Percentiles rank a stretch among this genome's conserved stretches.
These are phyloP conservation scores for Penicillium brasilianum DNA, from an alignment of 2,329 filamentous ascomycete species.

Conservation along the genomic window DNA sequence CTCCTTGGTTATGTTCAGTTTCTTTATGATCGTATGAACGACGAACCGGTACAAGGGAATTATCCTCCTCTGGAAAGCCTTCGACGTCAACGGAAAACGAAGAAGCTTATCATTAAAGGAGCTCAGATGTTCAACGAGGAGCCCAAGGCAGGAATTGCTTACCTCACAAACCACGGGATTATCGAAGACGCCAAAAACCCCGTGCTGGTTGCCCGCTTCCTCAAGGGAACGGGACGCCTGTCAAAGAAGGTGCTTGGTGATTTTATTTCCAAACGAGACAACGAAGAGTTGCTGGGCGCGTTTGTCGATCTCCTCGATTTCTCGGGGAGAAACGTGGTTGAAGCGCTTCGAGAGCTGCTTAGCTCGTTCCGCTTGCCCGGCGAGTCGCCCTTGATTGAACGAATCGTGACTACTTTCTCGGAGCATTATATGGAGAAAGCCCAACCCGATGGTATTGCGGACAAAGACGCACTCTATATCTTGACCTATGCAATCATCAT, in stretches of 20 bases:
- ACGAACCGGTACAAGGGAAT: constrained; percentile 66
- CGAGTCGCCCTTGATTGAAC: constrained; percentile 89
- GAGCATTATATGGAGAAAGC: constrained; percentile 79
- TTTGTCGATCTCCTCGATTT: constrained; percentile 93
- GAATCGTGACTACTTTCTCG: constrained; percentile 85
- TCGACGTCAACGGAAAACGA: constrained; percentile 74
- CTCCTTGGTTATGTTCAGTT: constrained; percentile 90
- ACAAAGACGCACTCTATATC: constrained; percentile 87
- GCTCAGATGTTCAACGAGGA: constrained; percentile 93
- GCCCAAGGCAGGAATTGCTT: constrained; percentile 86
- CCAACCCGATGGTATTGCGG: constrained; percentile 74
- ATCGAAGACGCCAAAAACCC: constrained; percentile 78
- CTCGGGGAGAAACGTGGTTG: constrained; percentile 80
- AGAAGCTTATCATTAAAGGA: constrained; percentile 87
- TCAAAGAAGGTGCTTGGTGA: constrained; percentile 92
- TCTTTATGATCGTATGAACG: constrained; percentile 81
- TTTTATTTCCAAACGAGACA: constrained; percentile 87
- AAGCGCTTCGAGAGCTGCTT: constrained; percentile 84
- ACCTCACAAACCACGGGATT: constrained; percentile 82
- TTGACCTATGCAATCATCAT: constrained; percentile 96
- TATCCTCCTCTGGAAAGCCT: constrained; percentile 70
- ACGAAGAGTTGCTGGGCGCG: constrained; percentile 80
- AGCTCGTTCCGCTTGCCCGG: constrained; percentile 93
- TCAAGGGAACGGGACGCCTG: constrained; percentile 83
- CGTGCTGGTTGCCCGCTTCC: constrained; percentile 78